A percentile compares a stretch with the other conserved stretches of the same genome.
phyloP scores from a whole-genome alignment of 306 rosid genomes.

The Nissolia schottii region DNA sequence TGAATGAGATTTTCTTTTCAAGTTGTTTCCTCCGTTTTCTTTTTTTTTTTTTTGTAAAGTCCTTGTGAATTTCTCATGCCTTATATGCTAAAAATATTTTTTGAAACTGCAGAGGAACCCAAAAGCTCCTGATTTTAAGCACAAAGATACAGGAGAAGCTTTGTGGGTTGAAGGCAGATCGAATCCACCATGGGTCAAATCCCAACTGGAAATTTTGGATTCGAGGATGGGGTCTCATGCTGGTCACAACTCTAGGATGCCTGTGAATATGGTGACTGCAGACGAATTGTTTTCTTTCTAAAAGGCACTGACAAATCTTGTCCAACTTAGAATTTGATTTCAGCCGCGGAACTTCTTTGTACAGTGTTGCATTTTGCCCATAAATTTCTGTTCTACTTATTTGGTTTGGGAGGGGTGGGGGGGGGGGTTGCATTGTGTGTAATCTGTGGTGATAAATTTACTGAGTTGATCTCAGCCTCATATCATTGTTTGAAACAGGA shows the following conservation, averaged over 20 bases:
- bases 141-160: slow-evolving; percentile 93
- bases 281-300: slow-evolving; percentile 48
- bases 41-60: background rate
- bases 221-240: slow-evolving; percentile 47
- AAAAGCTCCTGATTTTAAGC: slow-evolving; percentile 83
- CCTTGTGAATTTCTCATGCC: background rate
- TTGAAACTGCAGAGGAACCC: slow-evolving; percentile 73
- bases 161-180: slow-evolving; percentile 79
- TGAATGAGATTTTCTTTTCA: background rate
- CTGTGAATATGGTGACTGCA: slow-evolving; percentile 32
- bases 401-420: no score
- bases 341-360: slow-evolving; percentile 17
- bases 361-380: slow-evolving; percentile 21
- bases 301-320: slow-evolving; percentile 4
- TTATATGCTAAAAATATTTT: background rate
- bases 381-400: background rate
- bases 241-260: slow-evolving; percentile 44
- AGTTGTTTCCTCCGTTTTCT: background rate
- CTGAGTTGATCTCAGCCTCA: background rate
- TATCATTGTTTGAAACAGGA: background rate
- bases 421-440: background rate
- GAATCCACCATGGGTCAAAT: slow-evolving; percentile 84
- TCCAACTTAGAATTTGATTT: background rate
- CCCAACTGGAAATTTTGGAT: slow-evolving; percentile 79
- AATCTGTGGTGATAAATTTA: background rate